phyloP scores from a whole-genome alignment of 352 stramenopile species.

The Pythium guiyangense region DNA sequence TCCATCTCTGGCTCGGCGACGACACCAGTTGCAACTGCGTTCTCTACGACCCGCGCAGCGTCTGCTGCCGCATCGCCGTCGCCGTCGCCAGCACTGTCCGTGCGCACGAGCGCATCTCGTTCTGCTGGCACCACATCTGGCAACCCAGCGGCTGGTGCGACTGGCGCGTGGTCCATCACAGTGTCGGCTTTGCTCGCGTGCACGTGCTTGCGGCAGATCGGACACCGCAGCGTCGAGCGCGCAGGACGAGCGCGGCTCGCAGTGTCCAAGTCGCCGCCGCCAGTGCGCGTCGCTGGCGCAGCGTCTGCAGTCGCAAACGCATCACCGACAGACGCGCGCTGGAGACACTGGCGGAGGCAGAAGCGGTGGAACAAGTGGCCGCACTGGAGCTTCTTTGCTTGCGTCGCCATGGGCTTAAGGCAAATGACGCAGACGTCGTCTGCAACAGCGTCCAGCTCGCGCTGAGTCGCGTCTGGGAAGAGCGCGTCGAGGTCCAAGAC shows the following conservation, averaged over 20 bases:
- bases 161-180: no score
- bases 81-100: no score
- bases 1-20: slow-evolving; percentile 17
- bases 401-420: slow-evolving; percentile 57
- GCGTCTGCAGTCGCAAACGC: slow-evolving; percentile 39
- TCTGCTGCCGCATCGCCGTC: not conserved
- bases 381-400: slow-evolving; percentile 71
- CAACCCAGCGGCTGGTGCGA: not conserved
- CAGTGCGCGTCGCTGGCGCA: not conserved
- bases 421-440: slow-evolving; percentile 84
- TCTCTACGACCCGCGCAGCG: not conserved
- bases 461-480: slow-evolving; percentile 49
- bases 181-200: slow-evolving; percentile 30
- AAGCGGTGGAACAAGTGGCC: slow-evolving; percentile 71
- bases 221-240: slow-evolving; percentile 42
- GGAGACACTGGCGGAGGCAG: slow-evolving; percentile 72
- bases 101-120: slow-evolving; percentile 2
- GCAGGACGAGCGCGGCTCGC: slow-evolving; percentile 5
- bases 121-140: slow-evolving; percentile 1
- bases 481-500: slow-evolving; percentile 63
- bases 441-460: slow-evolving; percentile 48
- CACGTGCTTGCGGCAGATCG: slow-evolving; percentile 61
- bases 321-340: slow-evolving; percentile 58
- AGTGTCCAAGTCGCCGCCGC: slow-evolving; percentile 21
- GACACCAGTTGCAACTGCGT: not conserved